These are phyloP conservation scores for Pseudofabraea citricarpa DNA, from an alignment of 2,329 filamentous ascomycete species.

Conservation along the genomic window DNA sequence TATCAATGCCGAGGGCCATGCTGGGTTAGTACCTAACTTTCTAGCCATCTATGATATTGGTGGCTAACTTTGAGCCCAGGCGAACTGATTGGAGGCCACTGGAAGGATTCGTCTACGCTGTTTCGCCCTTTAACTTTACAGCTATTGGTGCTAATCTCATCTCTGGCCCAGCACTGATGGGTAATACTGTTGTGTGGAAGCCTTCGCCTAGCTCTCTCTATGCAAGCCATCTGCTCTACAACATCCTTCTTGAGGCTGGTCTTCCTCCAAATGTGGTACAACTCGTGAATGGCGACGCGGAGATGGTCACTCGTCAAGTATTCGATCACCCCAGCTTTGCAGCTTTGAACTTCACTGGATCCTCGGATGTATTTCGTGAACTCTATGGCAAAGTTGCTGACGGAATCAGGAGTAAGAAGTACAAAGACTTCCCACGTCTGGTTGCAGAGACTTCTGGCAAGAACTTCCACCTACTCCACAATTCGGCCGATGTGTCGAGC, in stretches of 20 bases:
- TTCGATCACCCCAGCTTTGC: slow-evolving; percentile 77
- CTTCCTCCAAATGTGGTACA: slow-evolving; percentile 87
- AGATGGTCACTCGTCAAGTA: slow-evolving; percentile 73
- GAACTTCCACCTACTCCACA: slow-evolving; percentile 85
- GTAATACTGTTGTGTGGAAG: slow-evolving; percentile 96
- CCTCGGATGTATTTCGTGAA: slow-evolving; percentile 83
- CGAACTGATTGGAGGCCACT: slow-evolving; percentile 83
- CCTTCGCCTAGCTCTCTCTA: slow-evolving; percentile 84
- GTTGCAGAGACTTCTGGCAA: slow-evolving; percentile 90
- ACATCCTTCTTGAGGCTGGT: slow-evolving; percentile 86
- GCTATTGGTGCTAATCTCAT: slow-evolving; percentile 87
- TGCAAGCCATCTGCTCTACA: slow-evolving; percentile 84
- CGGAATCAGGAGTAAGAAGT: slow-evolving; percentile 76
- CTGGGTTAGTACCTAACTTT: neutral
- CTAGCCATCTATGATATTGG: neutral
- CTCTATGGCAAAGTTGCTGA: slow-evolving; percentile 83
- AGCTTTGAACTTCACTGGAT: slow-evolving; percentile 89
- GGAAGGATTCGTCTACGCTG: slow-evolving; percentile 94
- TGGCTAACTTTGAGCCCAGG: slow-evolving; percentile 64
- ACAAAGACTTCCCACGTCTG: slow-evolving; percentile 79
- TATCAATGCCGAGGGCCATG: slow-evolving; percentile 66
- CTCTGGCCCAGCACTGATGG: slow-evolving; percentile 78
- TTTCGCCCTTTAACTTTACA: slow-evolving; percentile 96
- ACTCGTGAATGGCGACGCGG: slow-evolving; percentile 85
- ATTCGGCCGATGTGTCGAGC: slow-evolving; percentile 70